Base-by-base conservation (phyloP, 768 basidiomycete species). In the Boletus reticulatus region DNA sequence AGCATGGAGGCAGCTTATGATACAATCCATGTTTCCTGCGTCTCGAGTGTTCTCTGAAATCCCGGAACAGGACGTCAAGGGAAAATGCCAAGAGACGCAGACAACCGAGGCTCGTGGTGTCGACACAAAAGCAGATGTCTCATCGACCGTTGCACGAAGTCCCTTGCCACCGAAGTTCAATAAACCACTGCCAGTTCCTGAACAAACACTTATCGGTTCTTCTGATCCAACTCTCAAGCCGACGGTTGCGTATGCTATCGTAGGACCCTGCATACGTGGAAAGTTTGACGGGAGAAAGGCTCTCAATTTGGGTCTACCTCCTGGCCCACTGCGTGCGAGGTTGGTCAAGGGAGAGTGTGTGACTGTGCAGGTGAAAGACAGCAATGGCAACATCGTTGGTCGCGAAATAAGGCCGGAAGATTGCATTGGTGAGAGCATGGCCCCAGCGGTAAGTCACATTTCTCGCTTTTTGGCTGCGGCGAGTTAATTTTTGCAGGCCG, bases 281-380 rank as follows among this genome's bases (percentile, higher is more conserved):
- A 92, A 89, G 69, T 96, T 98, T 65, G 80, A 94, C 57, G 84
- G 71, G 0, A 68, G 73, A 57, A 84, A 82, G 58, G 90, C 94
- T 0, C 64, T 75, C 10, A 80, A 74, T 43, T 75, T 94, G 2
- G 85, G 87, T 6, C 72, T 98, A 3, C 80, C 81, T 4, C 65
- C 67, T 2, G 88, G 90, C 0, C 79, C 79, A 6, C 53, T 83
- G 11, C 78, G 90, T n/a, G 79, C 76, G 1, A 72, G 68, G 50
- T 72, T 96, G n/a, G 79, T 84, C 5, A 79, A 69, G 49, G 94
- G 94, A 10, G 75, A 87, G 65, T 69, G 76, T 0, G 76, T 94
- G 37, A 83, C 80, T 0, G 77, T 88, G 51, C 73, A 73, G 27
- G 78, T 82, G 4, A 71, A 79, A 48, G 78, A 80, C 22, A 73